Evolutionary conservation across 768 basidiomycete genomes (phyloP), one percentile per base, ranked within the genome.

Genomic region (Termitomyces eurrhizus): DNA sequence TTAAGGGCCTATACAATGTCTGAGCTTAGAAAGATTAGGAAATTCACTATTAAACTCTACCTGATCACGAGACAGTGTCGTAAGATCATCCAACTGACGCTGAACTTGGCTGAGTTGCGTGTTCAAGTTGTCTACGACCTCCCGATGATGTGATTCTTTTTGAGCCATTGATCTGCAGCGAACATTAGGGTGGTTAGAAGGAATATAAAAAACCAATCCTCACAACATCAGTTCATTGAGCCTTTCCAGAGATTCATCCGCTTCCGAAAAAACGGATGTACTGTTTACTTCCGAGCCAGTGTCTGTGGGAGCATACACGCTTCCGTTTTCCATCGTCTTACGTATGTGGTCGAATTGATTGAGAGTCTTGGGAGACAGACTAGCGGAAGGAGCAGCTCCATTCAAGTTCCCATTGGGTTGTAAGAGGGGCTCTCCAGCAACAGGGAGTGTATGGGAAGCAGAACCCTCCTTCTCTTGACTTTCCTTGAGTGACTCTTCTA

Each of bases 211-310:
- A 49, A 37, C 49, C 46, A 59, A 64, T 13, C 76, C 92, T 67
- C 68, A 95, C 92, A 89, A 78, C 93, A 98, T 96, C 16, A 98
- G 83, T 67, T 95, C 93, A 66, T 96, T 95, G 41, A 97, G 77
- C 57, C 90, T 80, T 62, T 87, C 88, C 56, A 93, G 75, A 9
- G 88, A 86, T 68, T 90, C 91, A 59, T 91, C 89, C 32, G 76
- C 68, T 44, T 88, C 86, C 7, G 82, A 78, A 56, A 72, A 70
- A n/a, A 63, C 69, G 4, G 75, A 73, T 21, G 75, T 71, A 18
- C 72, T 74, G 57, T 70, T 72, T 44, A 66, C 48, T 36, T 75
- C 74, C 2, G 77, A 75, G 32, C 75, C 75, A 18, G 70, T 67
- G 45, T 83, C 82, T 5, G 73, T 70, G 48, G 70, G 57, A 11